Base-by-base conservation (phyloP, 331 rosid species). In the Malus hybrid region DNA sequence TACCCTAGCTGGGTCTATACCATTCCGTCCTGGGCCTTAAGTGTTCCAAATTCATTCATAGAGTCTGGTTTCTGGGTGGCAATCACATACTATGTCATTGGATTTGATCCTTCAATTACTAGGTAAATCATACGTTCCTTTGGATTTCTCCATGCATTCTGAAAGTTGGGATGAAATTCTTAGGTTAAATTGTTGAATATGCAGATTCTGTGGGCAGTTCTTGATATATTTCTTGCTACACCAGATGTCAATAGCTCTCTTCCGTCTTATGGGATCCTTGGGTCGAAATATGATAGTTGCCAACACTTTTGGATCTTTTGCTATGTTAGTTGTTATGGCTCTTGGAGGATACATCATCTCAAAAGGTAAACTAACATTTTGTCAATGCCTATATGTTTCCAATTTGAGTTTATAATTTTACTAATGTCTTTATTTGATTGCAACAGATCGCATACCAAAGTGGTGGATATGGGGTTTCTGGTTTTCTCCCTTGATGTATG, bases 381-480 rank as follows among this genome's bases (percentile, higher is more conserved):
- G 28, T 24, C 77, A 71, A 67, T 69, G 69, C 80, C 76, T 67
- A 3, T 70, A 3, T 74, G 76, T 79, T 66, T 81, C 70, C 48
- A 14, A 15, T 32, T 34, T 71, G 54, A 9, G 42, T 66, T 55
- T 52, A 50, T 65, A 24, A 32, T 62, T 56, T 7, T 84, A 71
- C 64, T 81, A 56, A 33, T 76, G 79, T 80, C 60, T 71, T 67
- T 60, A 56, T 77, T 71, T 29, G 73, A 75, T 77, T 84, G 66
- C 74, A 67, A 69, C 91, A 94, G 97, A 90, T 80, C 86, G 46
- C 31, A 85, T 94, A 68, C 97, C 99, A n/a, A 86, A 48, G 50
- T 94, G 99, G 99, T 94, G 99, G 99, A 84, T 94, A 70, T 94
- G 99, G 99, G 99, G 99, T 71, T 94, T 85, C 87, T 94, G 97